Base-by-base conservation (phyloP, 2,329 filamentous ascomycete species). In the Cladosporium sp. region DNA sequence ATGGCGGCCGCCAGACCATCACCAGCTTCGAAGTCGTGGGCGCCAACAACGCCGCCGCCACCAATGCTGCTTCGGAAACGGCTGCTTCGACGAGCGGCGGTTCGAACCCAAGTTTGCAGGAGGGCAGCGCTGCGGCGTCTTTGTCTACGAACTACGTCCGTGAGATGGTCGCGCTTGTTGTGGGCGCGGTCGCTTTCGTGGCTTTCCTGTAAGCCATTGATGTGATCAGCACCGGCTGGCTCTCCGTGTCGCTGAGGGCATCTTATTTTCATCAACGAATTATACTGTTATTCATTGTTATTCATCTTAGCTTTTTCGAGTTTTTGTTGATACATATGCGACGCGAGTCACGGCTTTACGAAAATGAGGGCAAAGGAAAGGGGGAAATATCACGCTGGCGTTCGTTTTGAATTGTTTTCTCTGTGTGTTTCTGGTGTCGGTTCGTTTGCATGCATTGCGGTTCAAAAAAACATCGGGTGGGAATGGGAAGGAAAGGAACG, bases 1-100 rank as follows among this genome's bases (percentile, higher is more conserved):
- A 69, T 48, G 69, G 69, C 13, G 51, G 63, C 29, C 65, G 59
- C 3, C 65, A 60, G 30, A 74, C 72, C 1, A 64, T 74, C 47
- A 77, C 74, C 15, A 72, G 68, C 43, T 73, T 69, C 54, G 70
- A 68, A 0, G 68, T 68, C 40, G 72, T 75, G 3, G 71, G 68
- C 60, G 12, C 51, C 39, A 49, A 48, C 9, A 48, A 40, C n/a
- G 52, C 57, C 18, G 49, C 43, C 13, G 51, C 55, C 4, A 54
- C 62, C 1, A 50, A 56, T 5, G 30, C 22, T n/a, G 24, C 48
- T n/a, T 36, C 54, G 6, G 52, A 53, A 13, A 44, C 42, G 17
- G 54, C 52, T 6, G 48, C 56, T 7, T 48, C 54, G 7, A 45
- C 45, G 18, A 20, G 48, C 40, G 15, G 17, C 8, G 41, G 3